phyloP scores from a whole-genome alignment of 2,329 filamentous ascomycete genomes.

The Colletotrichum paranaense region DNA sequence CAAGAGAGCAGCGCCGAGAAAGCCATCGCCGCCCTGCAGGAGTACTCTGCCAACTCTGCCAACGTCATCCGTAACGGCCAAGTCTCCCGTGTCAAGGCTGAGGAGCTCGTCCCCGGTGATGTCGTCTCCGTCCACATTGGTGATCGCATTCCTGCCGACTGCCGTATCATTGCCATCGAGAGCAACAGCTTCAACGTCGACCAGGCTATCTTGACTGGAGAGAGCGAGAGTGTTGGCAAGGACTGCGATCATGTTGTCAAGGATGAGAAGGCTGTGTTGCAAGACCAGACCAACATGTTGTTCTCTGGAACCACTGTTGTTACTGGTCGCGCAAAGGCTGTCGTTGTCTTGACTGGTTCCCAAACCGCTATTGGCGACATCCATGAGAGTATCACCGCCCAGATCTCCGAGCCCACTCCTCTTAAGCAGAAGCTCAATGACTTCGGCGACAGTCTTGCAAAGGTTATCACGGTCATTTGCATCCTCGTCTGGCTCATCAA shows the following conservation, averaged over 20 bases:
- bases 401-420: conserved; percentile 97
- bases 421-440: conserved; percentile 99
- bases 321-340: conserved; percentile 88
- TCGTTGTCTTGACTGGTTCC: conserved; percentile 90
- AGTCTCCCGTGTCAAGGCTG: conserved; percentile 88
- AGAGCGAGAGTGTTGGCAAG: conserved; percentile 97
- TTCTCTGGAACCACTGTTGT: conserved; percentile 99
- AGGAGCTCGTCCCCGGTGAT: conserved; percentile 95
- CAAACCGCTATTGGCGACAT: conserved; percentile 98
- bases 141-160: conserved; percentile 94
- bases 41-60: conserved; percentile 98
- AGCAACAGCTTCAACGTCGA: conserved; percentile 98
- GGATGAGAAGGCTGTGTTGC: conserved; percentile 89
- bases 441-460: conserved; percentile 94
- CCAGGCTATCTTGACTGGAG: conserved; percentile 95
- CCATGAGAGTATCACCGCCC: conserved; percentile 96
- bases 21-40: conserved; percentile 96
- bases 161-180: conserved; percentile 87
- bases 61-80: conserved; percentile 90
- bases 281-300: conserved; percentile 97
- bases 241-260: conserved; percentile 73
- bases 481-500: conserved; percentile 98
- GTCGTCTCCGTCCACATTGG: conserved; percentile 89
- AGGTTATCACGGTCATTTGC: conserved; percentile 98
- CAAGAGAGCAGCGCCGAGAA: conserved; percentile 99